Evolutionary conservation across 768 basidiomycete genomes (phyloP).

Genomic region (Naganishia kalamii): DNA sequence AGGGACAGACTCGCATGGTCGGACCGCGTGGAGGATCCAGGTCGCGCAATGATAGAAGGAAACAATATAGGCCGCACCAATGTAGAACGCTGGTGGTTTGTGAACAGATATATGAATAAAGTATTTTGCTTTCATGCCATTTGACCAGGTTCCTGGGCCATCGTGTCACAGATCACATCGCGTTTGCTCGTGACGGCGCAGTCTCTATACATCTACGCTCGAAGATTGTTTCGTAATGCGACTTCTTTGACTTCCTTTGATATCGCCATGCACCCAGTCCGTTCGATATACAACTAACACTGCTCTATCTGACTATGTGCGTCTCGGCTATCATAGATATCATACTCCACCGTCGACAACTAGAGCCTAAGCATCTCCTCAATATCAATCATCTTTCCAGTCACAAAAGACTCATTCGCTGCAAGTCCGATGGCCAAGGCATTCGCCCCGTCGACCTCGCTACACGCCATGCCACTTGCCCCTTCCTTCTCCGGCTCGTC

Average conservation of each 20-base stretch:
- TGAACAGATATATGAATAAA: too few species aligned
- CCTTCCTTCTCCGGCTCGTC: slow-evolving; percentile 49
- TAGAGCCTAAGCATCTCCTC: slow-evolving; percentile 36
- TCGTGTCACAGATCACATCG: too few species aligned
- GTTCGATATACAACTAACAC: too few species aligned
- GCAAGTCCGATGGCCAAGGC: slow-evolving; percentile 53
- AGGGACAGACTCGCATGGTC: slow-evolving; percentile 25
- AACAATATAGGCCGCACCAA: background rate
- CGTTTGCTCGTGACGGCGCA: too few species aligned
- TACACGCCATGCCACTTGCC: slow-evolving; percentile 52
- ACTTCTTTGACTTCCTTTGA: too few species aligned
- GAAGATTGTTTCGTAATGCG: too few species aligned
- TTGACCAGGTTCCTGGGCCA: too few species aligned
- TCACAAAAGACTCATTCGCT: slow-evolving; percentile 54
- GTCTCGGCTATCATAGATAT: too few species aligned
- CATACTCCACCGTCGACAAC: background rate
- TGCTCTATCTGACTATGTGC: too few species aligned
- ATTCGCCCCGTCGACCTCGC: slow-evolving; percentile 51
- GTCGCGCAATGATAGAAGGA: background rate
- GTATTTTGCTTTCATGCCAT: background rate
- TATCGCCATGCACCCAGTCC: too few species aligned
- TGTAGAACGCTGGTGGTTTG: too few species aligned
- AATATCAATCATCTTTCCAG: slow-evolving; percentile 50
- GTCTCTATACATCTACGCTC: too few species aligned
- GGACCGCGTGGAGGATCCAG: slow-evolving; percentile 21